These are phyloP conservation scores for Aspergillus pseudoglaucus DNA, from an alignment of 2,329 filamentous ascomycete genomes.

Conservation along the genomic window DNA sequence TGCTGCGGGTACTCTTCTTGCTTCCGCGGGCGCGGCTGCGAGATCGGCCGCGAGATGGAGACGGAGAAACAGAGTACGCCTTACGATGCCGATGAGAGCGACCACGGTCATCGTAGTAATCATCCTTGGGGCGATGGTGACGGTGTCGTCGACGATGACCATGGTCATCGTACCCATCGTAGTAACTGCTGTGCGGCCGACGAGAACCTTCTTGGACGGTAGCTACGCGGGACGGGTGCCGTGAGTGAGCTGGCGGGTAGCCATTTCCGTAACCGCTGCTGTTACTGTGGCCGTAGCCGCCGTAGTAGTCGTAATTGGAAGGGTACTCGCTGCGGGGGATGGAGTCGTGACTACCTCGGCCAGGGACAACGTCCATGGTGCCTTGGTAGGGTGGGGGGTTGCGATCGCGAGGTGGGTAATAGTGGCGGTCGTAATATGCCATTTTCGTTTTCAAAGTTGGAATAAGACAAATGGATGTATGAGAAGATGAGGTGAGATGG, in stretches of 20 bases:
- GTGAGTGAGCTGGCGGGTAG: conserved; percentile 28
- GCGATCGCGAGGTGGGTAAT: conserved; percentile 24
- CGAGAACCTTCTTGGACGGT: background rate
- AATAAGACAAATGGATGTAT: conserved; percentile 1
- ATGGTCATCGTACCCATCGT: conserved; percentile 19
- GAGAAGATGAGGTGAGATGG: conserved; percentile 6
- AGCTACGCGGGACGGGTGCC: background rate
- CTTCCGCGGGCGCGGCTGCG: conserved; percentile 30
- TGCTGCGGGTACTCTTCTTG: conserved; percentile 33
- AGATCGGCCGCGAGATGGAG: conserved; percentile 46
- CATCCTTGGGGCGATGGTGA: conserved; percentile 17
- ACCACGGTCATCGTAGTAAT: conserved; percentile 42
- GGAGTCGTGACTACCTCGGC: conserved; percentile 65
- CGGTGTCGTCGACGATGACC: conserved; percentile 33
- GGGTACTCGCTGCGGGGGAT: conserved; percentile 79
- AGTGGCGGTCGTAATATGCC: conserved; percentile 32
- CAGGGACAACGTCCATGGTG: conserved; percentile 11
- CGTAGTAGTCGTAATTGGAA: conserved; percentile 41
- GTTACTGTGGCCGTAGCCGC: conserved; percentile 30
- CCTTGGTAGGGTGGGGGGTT: conserved; percentile 22
- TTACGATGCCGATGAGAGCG: conserved; percentile 31
- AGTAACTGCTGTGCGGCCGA: background rate
- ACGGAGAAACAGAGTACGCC: conserved; percentile 47
- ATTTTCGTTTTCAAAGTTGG: conserved; percentile 10
- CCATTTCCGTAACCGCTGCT: conserved; percentile 25